Evolutionary conservation across 1,284 basidiomycete genomes (phyloP).

Genomic region (Leccinum subatratum): DNA sequence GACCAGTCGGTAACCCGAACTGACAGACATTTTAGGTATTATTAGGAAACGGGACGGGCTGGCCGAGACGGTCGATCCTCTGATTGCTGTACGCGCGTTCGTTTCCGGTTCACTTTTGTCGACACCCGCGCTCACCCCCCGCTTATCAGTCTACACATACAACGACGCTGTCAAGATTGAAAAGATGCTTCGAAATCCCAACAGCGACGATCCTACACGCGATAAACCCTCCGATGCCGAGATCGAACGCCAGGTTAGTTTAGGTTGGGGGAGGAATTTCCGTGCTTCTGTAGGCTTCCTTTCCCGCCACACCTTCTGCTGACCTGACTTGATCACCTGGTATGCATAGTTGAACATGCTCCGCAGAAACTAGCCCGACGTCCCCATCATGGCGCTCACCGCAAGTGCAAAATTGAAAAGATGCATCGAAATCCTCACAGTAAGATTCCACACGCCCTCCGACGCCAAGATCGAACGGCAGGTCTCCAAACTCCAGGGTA

Average conservation of each 20-base stretch:
- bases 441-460: conserved; percentile 34
- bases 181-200: conserved; percentile 51
- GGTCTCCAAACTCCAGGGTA: conserved; percentile 47
- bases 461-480: conserved; percentile 54
- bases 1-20: conserved; percentile 1
- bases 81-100: conserved; percentile 45
- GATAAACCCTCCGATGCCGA: conserved; percentile 39
- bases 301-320: neutral
- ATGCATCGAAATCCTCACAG: conserved; percentile 51
- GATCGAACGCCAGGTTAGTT: conserved; percentile 55
- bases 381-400: conserved; percentile 93
- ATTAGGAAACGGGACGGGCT: conserved; percentile 83
- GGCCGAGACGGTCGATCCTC: conserved; percentile 72
- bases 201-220: conserved; percentile 32
- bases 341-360: conserved; percentile 67
- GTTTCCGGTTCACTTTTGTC: neutral
- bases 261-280: conserved; percentile 88
- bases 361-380: conserved; percentile 66
- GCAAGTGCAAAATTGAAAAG: conserved; percentile 77
- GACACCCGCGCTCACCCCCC: neutral
- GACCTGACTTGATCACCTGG: conserved; percentile 35
- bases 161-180: conserved; percentile 48
- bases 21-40: conserved; percentile 45
- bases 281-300: conserved; percentile 58
- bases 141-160: conserved; percentile 48